Evolutionary conservation across 306 rosid genomes (phyloP), one percentile per base, ranked within the genome.

Genomic region (Argentina anserina): DNA sequence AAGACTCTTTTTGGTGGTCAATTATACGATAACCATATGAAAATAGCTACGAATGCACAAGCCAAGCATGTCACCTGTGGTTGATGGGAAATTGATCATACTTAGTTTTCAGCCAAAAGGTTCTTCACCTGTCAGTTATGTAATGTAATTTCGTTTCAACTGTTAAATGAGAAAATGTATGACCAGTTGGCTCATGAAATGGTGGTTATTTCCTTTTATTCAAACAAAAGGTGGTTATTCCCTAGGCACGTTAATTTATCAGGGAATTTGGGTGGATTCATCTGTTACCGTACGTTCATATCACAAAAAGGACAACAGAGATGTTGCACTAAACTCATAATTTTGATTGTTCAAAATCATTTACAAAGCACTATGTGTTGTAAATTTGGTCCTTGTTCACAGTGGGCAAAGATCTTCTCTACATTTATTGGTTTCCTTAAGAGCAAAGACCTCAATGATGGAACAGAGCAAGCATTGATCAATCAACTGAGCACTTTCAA

Each of bases 371-470:
- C 49, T 39, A n/a, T n/a, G 33, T 31, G 29, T 5, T 5, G 47
- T 5, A 49, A 33, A 18, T 70, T 45, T 40, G 15, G 18, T 78
- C 61, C 61, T 76, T 69, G 58, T 74, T 76, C 87, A 73, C 76
- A 89, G 99, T 65, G 97, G 97, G 3, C 91, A 36, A 94, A 91
- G 85, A 89, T 91, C 70, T 91, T 94, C 82, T 91, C 97, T 33
- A 84, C 97, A 64, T 89, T 91, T 81, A 94, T 94, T 73, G 92
- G 90, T 76, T 89, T 94, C 76, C 96, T 94, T 72, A 91, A 91
- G 85, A 94, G 99, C 90, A 94, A 91, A 84, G 92, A 88, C 80
- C 91, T 87, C 31, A 86, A 81, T 69, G 99, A 91, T 15, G 97
- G 91, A 80, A 91, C 96, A 36, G 92, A 89, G 81, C 89, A 89